Evolutionary conservation across 1,139 yeast genomes (phyloP), one percentile per base, ranked within the genome.

Genomic region (Taiozyma sp.): DNA sequence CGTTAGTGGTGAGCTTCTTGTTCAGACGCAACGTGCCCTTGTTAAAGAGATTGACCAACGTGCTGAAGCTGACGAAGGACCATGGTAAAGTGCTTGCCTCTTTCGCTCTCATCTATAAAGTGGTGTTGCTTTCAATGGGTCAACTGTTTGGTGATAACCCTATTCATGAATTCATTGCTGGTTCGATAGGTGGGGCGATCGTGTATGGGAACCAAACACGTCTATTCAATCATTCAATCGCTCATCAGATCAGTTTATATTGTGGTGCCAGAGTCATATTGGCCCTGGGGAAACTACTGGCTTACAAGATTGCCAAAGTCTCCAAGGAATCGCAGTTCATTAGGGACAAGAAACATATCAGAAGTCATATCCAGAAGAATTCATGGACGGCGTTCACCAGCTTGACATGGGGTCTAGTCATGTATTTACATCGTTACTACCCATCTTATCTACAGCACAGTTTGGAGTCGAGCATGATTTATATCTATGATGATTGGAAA

Each of bases 401-500:
- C n/a, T 55, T 81, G 8, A 74, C 83, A 10, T 87, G 95, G 95
- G 95, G 84, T 0, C 65, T 79, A 47, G 88, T 86, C 47, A 85
- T 87, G 93, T 74, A 79, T 60, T 73, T 87, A 50, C 86, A 84
- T 67, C 78, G 84, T 54, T 72, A 72, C 54, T 85, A 85, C 56
- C 85, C 87, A 8, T 76, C 75, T 48, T 77, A 78, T 59, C 72
- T 87, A 50, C 93, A 86, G 62, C 75, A 79, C 52, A 80, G 88
- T 6, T 72, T 87, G 73, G 75, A 85, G 58, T 82, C 80, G 57
- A 80, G 88, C 50, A 82, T 87, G 88, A 80, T 82, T 48, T 85
- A 81, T 62, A 79, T 86, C 44, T 86, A 86, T 61, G 85, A 84
- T 24, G 77, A 74, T 51, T 61, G 68, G 56, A 56, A 59, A 14